phyloP scores from a whole-genome alignment of 177 flowering plant species.

The Vitis hybrid region DNA sequence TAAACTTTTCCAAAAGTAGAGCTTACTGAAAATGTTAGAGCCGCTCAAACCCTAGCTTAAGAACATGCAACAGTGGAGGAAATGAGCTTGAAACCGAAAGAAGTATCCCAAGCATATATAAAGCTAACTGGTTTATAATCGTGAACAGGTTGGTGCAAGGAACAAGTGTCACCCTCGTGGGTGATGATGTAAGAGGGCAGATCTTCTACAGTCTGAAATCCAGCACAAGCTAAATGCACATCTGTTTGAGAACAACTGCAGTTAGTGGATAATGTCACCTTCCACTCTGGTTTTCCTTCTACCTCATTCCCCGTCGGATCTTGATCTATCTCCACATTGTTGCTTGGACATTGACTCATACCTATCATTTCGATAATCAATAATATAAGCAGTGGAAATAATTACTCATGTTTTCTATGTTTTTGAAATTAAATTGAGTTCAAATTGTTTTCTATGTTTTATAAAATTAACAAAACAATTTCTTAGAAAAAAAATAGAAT shows the following conservation, averaged over 20 bases:
- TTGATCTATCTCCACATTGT: constrained; percentile 3
- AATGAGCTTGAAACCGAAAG: constrained; percentile 7
- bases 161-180: neutral
- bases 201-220: constrained; percentile 13
- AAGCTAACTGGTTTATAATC: constrained; percentile 1
- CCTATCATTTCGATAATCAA: neutral
- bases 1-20: too few relatives aligned
- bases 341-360: constrained; percentile 11
- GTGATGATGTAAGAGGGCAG: constrained; percentile 11
- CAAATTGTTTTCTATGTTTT: too few relatives aligned
- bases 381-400: too few relatives aligned
- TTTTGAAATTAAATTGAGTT: too few relatives aligned
- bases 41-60: neutral
- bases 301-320: constrained; percentile 6
- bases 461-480: too few relatives aligned
- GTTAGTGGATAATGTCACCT: constrained; percentile 15
- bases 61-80: constrained; percentile 21
- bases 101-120: constrained; percentile 21
- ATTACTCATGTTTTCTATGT: too few relatives aligned
- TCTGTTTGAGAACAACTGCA: constrained; percentile 16
- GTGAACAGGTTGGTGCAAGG: neutral
- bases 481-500: too few relatives aligned
- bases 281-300: constrained; percentile 11
- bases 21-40: too few relatives aligned
- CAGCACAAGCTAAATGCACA: constrained; percentile 11